Percentiles rank a stretch among this genome's conserved stretches.
Conservation (phyloP, 805 yeast species). For the Middelhovenomyces tepae region DNA sequence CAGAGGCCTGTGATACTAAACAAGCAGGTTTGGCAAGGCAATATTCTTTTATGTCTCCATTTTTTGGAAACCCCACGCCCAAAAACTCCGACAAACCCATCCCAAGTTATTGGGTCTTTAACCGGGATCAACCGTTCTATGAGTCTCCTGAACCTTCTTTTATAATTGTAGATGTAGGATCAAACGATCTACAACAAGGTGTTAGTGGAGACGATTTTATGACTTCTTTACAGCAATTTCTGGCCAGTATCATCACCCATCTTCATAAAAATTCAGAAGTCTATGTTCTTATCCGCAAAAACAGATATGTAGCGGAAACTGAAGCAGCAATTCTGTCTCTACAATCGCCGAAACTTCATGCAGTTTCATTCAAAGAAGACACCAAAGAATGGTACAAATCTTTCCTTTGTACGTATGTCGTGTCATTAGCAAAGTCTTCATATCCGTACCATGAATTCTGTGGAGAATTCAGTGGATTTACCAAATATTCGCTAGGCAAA, state of each 20-base stretch:
- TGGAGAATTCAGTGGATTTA: too few species aligned
- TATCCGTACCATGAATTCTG: conserved; percentile 3
- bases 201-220: conserved; percentile 3
- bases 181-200: conserved; percentile 5
- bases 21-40: conserved; percentile 8
- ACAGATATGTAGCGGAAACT: conserved; percentile 1
- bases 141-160: conserved; percentile 7
- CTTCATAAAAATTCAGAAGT: background rate
- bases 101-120: conserved; percentile 5
- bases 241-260: conserved; percentile 5
- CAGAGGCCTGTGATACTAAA: conserved; percentile 6
- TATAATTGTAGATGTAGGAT: conserved; percentile 9
- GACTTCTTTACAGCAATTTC: conserved; percentile 5
- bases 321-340: conserved; percentile 1
- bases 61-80: conserved; percentile 6
- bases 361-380: conserved; percentile 1
- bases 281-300: background rate
- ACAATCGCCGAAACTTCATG: background rate
- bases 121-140: conserved; percentile 1
- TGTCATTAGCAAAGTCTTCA: background rate
- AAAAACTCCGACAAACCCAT: conserved; percentile 6
- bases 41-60: conserved; percentile 7
- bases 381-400: conserved; percentile 2
- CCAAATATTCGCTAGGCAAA: too few species aligned
- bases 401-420: conserved; percentile 3